Evolutionary conservation across 2,329 filamentous ascomycete genomes (phyloP).

Genomic region (Dactylellina haptotyla): DNA sequence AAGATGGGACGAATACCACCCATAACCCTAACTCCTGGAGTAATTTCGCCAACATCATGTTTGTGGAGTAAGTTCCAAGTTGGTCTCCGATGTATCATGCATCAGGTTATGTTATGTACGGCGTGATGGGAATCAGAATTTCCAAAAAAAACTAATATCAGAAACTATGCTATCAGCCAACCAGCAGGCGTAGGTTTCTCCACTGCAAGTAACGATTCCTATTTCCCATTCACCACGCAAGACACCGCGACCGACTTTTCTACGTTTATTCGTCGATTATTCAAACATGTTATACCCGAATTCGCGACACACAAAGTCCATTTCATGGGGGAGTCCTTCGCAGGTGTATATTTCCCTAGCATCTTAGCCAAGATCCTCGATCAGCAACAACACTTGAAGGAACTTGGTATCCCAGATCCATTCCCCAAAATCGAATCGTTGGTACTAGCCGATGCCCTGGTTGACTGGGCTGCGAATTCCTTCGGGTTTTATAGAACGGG

Average conservation of each 20-base stretch:
- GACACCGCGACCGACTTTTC: constrained; percentile 35
- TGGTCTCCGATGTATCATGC: not conserved
- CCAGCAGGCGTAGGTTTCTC: constrained; percentile 43
- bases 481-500: constrained; percentile 23
- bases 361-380: constrained; percentile 42
- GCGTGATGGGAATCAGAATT: not conserved
- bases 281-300: constrained; percentile 39
- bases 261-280: constrained; percentile 33
- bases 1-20: constrained; percentile 78
- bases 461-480: constrained; percentile 35
- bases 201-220: constrained; percentile 24
- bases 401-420: constrained; percentile 33
- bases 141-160: not conserved
- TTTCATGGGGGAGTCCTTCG: constrained; percentile 46
- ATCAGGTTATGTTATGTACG: too few species aligned
- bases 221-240: constrained; percentile 31
- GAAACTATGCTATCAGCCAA: constrained; percentile 8
- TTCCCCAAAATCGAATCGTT: constrained; percentile 33
- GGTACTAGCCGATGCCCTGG: constrained; percentile 32
- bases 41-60: constrained; percentile 96
- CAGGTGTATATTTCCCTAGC: constrained; percentile 32
- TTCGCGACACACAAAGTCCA: constrained; percentile 36
- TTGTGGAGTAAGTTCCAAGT: constrained; percentile 73
- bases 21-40: constrained; percentile 96
- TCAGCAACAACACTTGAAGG: constrained; percentile 24